Percentiles rank a stretch among this genome's conserved stretches.
Evolutionary conservation across 345 rosid species (phyloP).

Genomic region (Lagerstroemia speciosa): DNA sequence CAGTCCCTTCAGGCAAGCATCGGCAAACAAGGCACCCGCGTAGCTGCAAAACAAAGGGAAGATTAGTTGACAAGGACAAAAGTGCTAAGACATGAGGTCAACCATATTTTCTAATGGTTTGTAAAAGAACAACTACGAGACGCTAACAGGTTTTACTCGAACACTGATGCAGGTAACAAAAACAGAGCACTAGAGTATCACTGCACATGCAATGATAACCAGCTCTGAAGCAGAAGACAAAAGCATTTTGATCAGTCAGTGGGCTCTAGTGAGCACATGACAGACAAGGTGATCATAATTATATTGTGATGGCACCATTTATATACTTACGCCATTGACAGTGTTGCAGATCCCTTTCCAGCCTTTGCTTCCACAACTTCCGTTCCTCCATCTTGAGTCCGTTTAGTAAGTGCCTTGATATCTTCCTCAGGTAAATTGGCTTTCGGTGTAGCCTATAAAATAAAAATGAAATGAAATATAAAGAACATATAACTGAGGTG

Average conservation of each 20-base stretch:
- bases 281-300: neutral
- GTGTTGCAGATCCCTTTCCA: conserved; percentile 89
- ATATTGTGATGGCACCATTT: neutral
- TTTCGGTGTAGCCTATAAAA: conserved; percentile 58
- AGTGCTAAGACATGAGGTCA: neutral
- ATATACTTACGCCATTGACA: conserved; percentile 83
- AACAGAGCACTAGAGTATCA: neutral
- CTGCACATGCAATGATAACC: neutral
- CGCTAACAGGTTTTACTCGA: neutral
- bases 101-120: neutral
- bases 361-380: conserved; percentile 90
- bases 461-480: conserved; percentile 2
- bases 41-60: conserved; percentile 31
- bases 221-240: no score
- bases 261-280: no score
- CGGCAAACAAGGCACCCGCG: conserved; percentile 84
- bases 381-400: conserved; percentile 89
- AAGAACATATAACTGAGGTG: neutral
- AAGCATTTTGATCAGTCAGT: neutral
- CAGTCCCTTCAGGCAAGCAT: conserved; percentile 87
- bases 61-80: neutral
- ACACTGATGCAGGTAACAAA: neutral
- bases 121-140: neutral
- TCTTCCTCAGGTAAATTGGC: conserved; percentile 59
- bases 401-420: conserved; percentile 62